Conservation (phyloP, 305 asterid species). For the Ilex paraguariensis region DNA sequence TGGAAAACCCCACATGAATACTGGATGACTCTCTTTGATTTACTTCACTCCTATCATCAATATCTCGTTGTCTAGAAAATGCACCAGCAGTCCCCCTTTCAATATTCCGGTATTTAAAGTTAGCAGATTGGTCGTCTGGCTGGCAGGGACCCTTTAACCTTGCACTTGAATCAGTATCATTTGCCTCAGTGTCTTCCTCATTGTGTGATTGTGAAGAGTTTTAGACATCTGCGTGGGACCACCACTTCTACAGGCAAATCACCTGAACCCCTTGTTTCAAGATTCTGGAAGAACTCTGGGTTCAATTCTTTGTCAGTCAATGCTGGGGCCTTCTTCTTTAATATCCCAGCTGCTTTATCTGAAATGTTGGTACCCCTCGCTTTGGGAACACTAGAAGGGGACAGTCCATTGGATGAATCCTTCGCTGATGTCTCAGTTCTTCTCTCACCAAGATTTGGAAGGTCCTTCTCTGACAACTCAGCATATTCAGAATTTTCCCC, state of each 20-base stretch:
- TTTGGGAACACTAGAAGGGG: slow-evolving; percentile 44
- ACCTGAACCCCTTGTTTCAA: slow-evolving; percentile 75
- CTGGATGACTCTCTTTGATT: slow-evolving; percentile 58
- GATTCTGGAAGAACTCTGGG: slow-evolving; percentile 95
- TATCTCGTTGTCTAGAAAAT: slow-evolving; percentile 26
- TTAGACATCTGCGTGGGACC: slow-evolving; percentile 73
- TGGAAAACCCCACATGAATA: slow-evolving; percentile 42
- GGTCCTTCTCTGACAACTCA: slow-evolving; percentile 47
- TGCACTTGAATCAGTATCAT: slow-evolving; percentile 40
- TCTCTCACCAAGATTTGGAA: slow-evolving; percentile 38
- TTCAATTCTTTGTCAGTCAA: slow-evolving; percentile 87
- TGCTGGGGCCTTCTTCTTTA: slow-evolving; percentile 83
- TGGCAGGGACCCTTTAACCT: slow-evolving; percentile 37
- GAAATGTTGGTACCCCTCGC: slow-evolving; percentile 54
- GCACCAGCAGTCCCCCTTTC: slow-evolving; percentile 42
- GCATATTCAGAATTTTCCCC: slow-evolving; percentile 63
- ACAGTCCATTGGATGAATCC: slow-evolving; percentile 48
- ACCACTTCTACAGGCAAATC: slow-evolving; percentile 96
- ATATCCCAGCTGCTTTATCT: slow-evolving; percentile 86
- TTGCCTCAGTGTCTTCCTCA: slow-evolving; percentile 54
- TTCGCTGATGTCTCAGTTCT: slow-evolving; percentile 39
- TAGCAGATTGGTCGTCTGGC: slow-evolving; percentile 31
- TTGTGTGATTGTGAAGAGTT: slow-evolving; percentile 50
- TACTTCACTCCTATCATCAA: slow-evolving; percentile 41
- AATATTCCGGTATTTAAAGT: slow-evolving; percentile 23